Base-by-base conservation (phyloP, 768 basidiomycete genomes). In the Daedaleopsis nitida region DNA sequence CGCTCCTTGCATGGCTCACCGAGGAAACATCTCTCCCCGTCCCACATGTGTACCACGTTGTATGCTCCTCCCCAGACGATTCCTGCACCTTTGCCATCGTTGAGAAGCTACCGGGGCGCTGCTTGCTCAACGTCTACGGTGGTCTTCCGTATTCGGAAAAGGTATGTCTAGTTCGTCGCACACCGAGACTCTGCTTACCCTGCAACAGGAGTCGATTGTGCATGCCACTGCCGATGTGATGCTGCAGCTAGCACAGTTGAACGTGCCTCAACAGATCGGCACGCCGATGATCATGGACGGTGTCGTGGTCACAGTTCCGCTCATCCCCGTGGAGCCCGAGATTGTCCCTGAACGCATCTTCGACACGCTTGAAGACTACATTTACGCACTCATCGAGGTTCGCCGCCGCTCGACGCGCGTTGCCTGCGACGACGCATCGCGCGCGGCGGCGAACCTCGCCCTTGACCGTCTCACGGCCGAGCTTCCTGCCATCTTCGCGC, bases 1-100 rank as follows among this genome's bases (percentile, higher is more conserved):
- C 37, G 34, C 39, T 64, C 17, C 48, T 59, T 10, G 38, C 24
- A 35, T 64, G 63, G 63, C 58, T 64, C 24, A 53, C 49, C n/a
- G 14, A 7, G 8, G 21, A 53, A 16, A 37, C 58, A 1, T 23
- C 32, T 0, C 34, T 59, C 23, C 58, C 52, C 0, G 45, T 59
- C 1, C 58, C 58, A 3, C 43, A 13, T 5, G 32, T 59, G 17
- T 32, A 32, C 27, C 52, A 34, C 11, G 42, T 45, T 0, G 19
- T 49, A 10, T 16, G 19, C 27, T 23, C 16, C 2, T 7, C 19
- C 6, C 55, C 11, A 43, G 52, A 49, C 34, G 48, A 37, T 34
- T 14, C 23, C 27, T 23, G 21, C 44, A 45, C 57, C 14, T 47
- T 54, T 19, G 38, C 14, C 35, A 52, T 53, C 0, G 49, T 52